Percentiles rank a stretch among this genome's conserved stretches.
Evolutionary conservation across 2,329 filamentous ascomycete species (phyloP).

Genomic region (Colletotrichum neosansevieriae): DNA sequence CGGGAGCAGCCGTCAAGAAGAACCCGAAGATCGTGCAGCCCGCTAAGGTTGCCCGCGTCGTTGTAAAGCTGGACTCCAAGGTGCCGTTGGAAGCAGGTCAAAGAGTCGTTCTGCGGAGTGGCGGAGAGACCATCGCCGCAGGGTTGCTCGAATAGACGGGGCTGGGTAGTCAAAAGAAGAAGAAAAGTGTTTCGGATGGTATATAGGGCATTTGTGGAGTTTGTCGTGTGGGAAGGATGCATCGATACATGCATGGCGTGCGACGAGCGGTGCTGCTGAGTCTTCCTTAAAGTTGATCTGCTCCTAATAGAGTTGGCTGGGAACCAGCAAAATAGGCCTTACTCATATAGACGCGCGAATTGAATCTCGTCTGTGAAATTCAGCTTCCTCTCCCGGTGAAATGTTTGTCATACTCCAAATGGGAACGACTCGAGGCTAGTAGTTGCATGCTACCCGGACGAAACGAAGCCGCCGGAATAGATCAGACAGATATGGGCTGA

Average conservation of each 20-base stretch:
- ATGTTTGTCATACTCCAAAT: no score
- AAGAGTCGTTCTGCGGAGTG: constrained; percentile 82
- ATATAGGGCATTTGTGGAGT: not conserved
- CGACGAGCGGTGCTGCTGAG: constrained; percentile 18
- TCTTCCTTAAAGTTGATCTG: constrained; percentile 3
- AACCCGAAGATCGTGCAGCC: constrained; percentile 87
- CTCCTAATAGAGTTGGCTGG: constrained; percentile 17
- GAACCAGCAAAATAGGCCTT: no score
- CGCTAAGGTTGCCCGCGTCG: constrained; percentile 80
- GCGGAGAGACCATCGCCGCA: constrained; percentile 87
- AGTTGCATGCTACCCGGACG: no score
- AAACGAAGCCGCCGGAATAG: no score
- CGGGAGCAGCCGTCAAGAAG: constrained; percentile 82
- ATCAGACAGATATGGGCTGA: no score
- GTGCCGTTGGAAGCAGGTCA: constrained; percentile 85
- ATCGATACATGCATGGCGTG: constrained; percentile 12
- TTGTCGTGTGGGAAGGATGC: not conserved
- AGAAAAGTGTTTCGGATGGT: constrained; percentile 18
- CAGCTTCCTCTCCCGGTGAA: no score
- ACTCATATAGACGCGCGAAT: no score
- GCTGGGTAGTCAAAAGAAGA: not conserved
- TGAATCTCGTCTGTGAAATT: no score
- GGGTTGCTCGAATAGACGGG: constrained; percentile 78
- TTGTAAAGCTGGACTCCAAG: constrained; percentile 78
- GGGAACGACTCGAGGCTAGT: no score